A percentile compares a stretch with the other conserved stretches of the same genome.
These are phyloP conservation scores for Russula dissimulans DNA, from an alignment of 768 basidiomycete genomes.

Conservation along the genomic window DNA sequence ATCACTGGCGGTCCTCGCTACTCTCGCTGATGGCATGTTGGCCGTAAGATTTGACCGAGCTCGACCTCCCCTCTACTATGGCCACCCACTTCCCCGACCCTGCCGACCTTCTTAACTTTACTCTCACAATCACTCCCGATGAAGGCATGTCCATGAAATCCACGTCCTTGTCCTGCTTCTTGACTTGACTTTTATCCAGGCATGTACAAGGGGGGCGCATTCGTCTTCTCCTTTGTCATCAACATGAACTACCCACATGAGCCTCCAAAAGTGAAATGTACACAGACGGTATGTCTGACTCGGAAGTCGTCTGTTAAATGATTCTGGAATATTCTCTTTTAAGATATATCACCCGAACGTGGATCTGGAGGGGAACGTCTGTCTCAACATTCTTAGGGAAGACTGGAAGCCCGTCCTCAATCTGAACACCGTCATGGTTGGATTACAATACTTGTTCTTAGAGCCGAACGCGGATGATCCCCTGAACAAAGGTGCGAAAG, in stretches of 20 bases:
- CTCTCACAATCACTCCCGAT: slow-evolving; percentile 90
- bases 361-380: slow-evolving; percentile 96
- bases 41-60: slow-evolving; percentile 80
- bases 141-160: slow-evolving; percentile 50
- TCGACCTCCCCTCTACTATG: slow-evolving; percentile 95
- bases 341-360: slow-evolving; percentile 99
- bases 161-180: neutral
- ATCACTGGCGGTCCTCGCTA: neutral
- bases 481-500: slow-evolving; percentile 86
- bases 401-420: slow-evolving; percentile 99
- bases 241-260: slow-evolving; percentile 99
- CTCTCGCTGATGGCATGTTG: neutral
- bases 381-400: slow-evolving; percentile 95
- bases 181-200: slow-evolving; percentile 38
- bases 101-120: slow-evolving; percentile 91
- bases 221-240: slow-evolving; percentile 91
- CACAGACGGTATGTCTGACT: slow-evolving; percentile 61
- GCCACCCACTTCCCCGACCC: slow-evolving; percentile 90
- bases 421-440: slow-evolving; percentile 96
- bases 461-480: slow-evolving; percentile 99
- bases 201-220: slow-evolving; percentile 96
- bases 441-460: slow-evolving; percentile 94
- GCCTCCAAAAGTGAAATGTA: slow-evolving; percentile 98
- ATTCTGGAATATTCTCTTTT: neutral
- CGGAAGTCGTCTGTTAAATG: neutral